These are phyloP conservation scores for Neofusicoccum laricinum DNA, from an alignment of 2,329 filamentous ascomycete species.

Conservation along the genomic window DNA sequence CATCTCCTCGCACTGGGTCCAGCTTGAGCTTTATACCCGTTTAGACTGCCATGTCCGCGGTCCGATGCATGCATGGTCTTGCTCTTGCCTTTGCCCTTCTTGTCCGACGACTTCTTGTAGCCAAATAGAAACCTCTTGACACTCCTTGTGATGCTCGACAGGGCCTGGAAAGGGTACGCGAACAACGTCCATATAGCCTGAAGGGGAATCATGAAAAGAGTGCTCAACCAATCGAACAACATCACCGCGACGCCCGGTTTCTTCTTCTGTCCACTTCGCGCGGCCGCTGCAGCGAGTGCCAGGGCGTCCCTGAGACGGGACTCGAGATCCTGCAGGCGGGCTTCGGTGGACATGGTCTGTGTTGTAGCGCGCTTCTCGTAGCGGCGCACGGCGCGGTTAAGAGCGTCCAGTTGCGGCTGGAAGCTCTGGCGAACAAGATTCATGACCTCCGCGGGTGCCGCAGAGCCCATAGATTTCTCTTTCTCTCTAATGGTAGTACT, in stretches of 20 bases:
- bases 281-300: slow-evolving; percentile 71
- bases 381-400: slow-evolving; percentile 82
- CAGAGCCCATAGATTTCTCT: not conserved
- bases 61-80: not conserved
- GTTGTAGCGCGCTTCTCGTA: slow-evolving; percentile 87
- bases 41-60: slow-evolving; percentile 8
- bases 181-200: slow-evolving; percentile 28
- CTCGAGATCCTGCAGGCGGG: slow-evolving; percentile 70
- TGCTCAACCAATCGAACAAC: slow-evolving; percentile 28
- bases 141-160: not conserved
- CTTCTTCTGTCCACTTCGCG: slow-evolving; percentile 31
- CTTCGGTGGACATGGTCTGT: slow-evolving; percentile 72
- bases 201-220: slow-evolving; percentile 22
- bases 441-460: slow-evolving; percentile 34
- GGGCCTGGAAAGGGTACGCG: slow-evolving; percentile 30
- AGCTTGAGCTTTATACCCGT: slow-evolving; percentile 12
- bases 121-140: slow-evolving; percentile 15
- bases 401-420: slow-evolving; percentile 79
- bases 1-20: slow-evolving; percentile 1
- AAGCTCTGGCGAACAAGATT: slow-evolving; percentile 62
- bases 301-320: slow-evolving; percentile 72
- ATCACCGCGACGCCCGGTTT: slow-evolving; percentile 30
- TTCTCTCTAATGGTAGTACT: slow-evolving; percentile 25
- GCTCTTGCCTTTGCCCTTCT: slow-evolving; percentile 10
- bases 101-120: not conserved